Evolutionary conservation across 257 asterid species (phyloP).

Genomic region (Cynanchum wilfordii): DNA sequence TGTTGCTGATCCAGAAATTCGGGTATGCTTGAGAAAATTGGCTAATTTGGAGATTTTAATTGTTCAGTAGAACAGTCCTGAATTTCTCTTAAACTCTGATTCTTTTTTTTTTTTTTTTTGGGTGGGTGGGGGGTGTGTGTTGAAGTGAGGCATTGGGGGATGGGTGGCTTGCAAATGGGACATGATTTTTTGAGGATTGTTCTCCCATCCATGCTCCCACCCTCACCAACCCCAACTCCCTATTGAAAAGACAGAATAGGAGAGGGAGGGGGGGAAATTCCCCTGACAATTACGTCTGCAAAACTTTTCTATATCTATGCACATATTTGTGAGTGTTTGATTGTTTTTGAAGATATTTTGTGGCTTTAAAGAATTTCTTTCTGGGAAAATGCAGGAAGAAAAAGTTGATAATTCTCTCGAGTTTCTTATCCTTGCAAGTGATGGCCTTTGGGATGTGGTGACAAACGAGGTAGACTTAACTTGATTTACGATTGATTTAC

Average conservation of each 20-base stretch:
- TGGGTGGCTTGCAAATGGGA: neutral
- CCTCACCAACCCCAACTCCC: neutral
- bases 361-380: neutral
- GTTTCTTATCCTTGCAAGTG: conserved; percentile 93
- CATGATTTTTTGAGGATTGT: neutral
- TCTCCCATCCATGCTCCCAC: neutral
- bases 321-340: neutral
- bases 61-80: too few relatives aligned
- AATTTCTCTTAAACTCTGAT: neutral
- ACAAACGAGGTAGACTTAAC: conserved; percentile 57
- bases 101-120: too few relatives aligned
- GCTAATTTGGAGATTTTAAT: neutral
- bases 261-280: too few relatives aligned
- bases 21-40: conserved; percentile 35
- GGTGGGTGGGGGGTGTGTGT: neutral
- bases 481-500: neutral
- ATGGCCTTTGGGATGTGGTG: conserved; percentile 94
- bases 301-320: neutral
- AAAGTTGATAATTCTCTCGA: conserved; percentile 77
- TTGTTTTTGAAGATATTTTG: neutral
- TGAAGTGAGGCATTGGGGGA: neutral
- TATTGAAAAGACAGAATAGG: too few relatives aligned
- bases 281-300: neutral
- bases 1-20: conserved; percentile 95
- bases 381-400: conserved; percentile 51